Conservation (phyloP, 108 stramenopile species). For the Cylindrotheca fusiformis region DNA sequence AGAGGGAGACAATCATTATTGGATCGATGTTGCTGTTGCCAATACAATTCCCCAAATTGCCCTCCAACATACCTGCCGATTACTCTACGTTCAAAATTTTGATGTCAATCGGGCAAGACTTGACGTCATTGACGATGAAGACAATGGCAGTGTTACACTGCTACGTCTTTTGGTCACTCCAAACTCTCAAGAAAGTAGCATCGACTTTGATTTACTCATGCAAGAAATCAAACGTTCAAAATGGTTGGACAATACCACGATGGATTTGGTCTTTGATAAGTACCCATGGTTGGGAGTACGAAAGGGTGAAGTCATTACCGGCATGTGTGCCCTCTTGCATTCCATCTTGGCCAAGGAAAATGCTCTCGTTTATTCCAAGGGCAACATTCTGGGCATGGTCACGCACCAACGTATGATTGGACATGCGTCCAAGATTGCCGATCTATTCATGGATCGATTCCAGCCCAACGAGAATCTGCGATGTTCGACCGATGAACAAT, state of each 20-base stretch:
- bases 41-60: slow-evolving; percentile 88
- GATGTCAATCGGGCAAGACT: slow-evolving; percentile 90
- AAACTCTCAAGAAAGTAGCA: neutral
- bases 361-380: slow-evolving; percentile 78
- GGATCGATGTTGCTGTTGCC: slow-evolving; percentile 91
- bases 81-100: slow-evolving; percentile 81
- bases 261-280: slow-evolving; percentile 81
- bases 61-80: slow-evolving; percentile 78
- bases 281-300: slow-evolving; percentile 73
- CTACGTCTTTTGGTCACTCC: slow-evolving; percentile 81
- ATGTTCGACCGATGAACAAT: slow-evolving; percentile 33
- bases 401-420: slow-evolving; percentile 42
- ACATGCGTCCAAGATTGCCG: slow-evolving; percentile 83
- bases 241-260: slow-evolving; percentile 89
- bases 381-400: slow-evolving; percentile 73
- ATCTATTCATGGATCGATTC: slow-evolving; percentile 88
- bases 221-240: slow-evolving; percentile 84
- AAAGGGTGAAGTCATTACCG: slow-evolving; percentile 89
- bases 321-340: slow-evolving; percentile 87
- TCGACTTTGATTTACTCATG: slow-evolving; percentile 51
- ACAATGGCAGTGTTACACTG: slow-evolving; percentile 89
- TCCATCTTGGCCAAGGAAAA: slow-evolving; percentile 85
- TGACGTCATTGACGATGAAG: slow-evolving; percentile 88
- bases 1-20: slow-evolving; percentile 63
- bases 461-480: slow-evolving; percentile 69